phyloP scores from a whole-genome alignment of 306 rosid species.

The Canavalia gladiata region DNA sequence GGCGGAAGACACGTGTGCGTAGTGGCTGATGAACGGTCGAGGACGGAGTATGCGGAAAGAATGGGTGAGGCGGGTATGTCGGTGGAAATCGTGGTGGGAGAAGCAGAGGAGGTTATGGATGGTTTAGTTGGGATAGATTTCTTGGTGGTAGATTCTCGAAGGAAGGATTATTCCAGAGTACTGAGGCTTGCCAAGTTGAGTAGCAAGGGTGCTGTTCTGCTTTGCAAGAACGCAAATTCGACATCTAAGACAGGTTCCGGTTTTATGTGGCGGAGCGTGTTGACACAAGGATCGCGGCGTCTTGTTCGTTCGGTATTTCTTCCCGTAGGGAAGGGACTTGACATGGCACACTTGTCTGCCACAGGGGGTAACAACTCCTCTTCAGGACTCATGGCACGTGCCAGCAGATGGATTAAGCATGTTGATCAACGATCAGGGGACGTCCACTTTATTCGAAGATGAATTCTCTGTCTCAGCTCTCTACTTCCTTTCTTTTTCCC shows the following conservation, averaged over 20 bases:
- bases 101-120: conserved; percentile 75
- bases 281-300: conserved; percentile 62
- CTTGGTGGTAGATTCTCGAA: conserved; percentile 75
- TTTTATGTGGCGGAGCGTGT: conserved; percentile 69
- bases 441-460: conserved; percentile 73
- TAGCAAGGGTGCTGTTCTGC: conserved; percentile 75
- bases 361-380: conserved; percentile 45
- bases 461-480: not conserved
- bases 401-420: conserved; percentile 75
- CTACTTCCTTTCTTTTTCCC: not conserved
- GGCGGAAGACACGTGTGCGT: conserved; percentile 82
- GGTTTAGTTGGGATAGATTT: conserved; percentile 71
- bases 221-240: conserved; percentile 76
- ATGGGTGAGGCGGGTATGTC: conserved; percentile 59
- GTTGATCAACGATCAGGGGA: conserved; percentile 91
- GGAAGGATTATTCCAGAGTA: conserved; percentile 64
- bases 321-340: conserved; percentile 91
- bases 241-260: conserved; percentile 51
- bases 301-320: conserved; percentile 81
- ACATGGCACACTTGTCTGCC: conserved; percentile 80
- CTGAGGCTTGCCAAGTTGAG: conserved; percentile 78
- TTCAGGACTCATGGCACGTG: conserved; percentile 9
- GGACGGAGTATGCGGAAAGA: conserved; percentile 64
- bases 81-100: conserved; percentile 76
- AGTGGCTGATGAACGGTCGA: conserved; percentile 78